Percentiles rank a stretch among this genome's conserved stretches.
These are phyloP conservation scores for Coemansia sp. DNA, from an alignment of 192 early-diverging fungal genomes.

Conservation along the genomic window DNA sequence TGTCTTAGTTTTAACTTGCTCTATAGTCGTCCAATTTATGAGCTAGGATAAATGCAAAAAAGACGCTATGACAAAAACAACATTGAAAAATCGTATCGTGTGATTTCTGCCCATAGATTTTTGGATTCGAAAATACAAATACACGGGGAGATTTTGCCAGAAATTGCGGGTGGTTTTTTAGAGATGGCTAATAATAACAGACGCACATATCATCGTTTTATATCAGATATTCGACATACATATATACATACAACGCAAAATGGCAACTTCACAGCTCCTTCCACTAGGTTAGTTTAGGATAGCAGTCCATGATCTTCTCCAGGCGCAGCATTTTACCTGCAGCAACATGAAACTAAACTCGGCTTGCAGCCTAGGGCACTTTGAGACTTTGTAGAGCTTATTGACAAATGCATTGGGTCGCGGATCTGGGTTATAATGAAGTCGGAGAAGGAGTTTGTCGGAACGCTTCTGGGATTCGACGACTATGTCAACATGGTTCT, in stretches of 20 bases:
- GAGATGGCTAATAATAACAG: too few relatives aligned
- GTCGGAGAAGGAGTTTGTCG: slow-evolving; percentile 94
- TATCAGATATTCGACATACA: neutral
- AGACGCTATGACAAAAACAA: neutral
- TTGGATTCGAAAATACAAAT: neutral
- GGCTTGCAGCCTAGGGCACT: neutral
- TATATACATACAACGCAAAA: neutral
- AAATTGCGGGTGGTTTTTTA: neutral
- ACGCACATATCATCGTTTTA: neutral
- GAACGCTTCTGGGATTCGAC: slow-evolving; percentile 95
- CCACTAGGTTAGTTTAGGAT: slow-evolving; percentile 43
- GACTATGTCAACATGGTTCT: slow-evolving; percentile 99
- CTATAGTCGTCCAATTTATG: too few relatives aligned
- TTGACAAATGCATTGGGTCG: slow-evolving; percentile 97
- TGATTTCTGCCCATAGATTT: neutral
- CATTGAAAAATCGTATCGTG: neutral
- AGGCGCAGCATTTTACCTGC: neutral
- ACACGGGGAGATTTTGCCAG: neutral
- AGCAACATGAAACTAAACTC: neutral
- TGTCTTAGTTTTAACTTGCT: too few relatives aligned
- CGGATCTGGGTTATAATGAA: slow-evolving; percentile 99
- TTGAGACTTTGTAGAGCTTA: slow-evolving; percentile 68
- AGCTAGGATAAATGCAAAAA: too few relatives aligned
- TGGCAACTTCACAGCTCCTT: slow-evolving; percentile 55
- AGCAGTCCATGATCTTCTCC: too few relatives aligned